Conservation (phyloP, 176 grass and related monocot genomes). For the Ananas comosus region DNA sequence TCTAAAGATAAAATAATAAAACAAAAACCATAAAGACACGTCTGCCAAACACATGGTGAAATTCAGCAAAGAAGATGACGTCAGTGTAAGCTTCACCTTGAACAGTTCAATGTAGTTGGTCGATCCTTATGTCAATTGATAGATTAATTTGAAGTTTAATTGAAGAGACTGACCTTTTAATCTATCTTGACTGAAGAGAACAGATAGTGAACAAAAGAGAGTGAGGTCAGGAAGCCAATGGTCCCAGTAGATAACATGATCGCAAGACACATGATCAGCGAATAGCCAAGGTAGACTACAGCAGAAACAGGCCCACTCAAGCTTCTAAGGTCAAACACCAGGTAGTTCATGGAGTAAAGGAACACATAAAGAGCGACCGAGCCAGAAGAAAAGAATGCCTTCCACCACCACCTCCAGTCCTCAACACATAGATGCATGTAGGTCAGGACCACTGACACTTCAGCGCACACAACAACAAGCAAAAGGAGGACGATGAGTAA, state of each 20-base stretch:
- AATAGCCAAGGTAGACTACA: constrained; percentile 65
- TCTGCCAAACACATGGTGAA: background rate
- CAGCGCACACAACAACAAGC: constrained; percentile 70
- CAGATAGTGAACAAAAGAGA: constrained; percentile 81
- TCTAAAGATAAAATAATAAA: background rate
- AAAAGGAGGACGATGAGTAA: constrained; percentile 71
- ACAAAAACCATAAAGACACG: background rate
- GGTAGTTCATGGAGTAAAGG: constrained; percentile 78
- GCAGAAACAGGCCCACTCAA: constrained; percentile 82
- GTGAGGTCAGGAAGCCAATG: constrained; percentile 67
- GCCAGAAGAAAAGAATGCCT: constrained; percentile 77
- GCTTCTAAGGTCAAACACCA: constrained; percentile 81
- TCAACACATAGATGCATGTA: constrained; percentile 89
- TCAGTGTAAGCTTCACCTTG: background rate
- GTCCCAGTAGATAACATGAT: constrained; percentile 82
- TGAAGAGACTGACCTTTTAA: constrained; percentile 23
- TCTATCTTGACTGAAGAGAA: constrained; percentile 89
- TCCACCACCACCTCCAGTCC: constrained; percentile 94
- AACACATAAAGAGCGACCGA: constrained; percentile 71
- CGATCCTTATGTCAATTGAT: background rate
- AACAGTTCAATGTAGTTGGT: background rate
- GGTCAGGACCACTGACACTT: constrained; percentile 84
- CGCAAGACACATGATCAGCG: constrained; percentile 68
- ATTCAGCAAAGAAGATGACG: background rate
- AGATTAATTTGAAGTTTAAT: background rate